These are phyloP conservation scores for Bothriochloa decipiens DNA, from an alignment of 176 grass and related monocot species.

Conservation along the genomic window DNA sequence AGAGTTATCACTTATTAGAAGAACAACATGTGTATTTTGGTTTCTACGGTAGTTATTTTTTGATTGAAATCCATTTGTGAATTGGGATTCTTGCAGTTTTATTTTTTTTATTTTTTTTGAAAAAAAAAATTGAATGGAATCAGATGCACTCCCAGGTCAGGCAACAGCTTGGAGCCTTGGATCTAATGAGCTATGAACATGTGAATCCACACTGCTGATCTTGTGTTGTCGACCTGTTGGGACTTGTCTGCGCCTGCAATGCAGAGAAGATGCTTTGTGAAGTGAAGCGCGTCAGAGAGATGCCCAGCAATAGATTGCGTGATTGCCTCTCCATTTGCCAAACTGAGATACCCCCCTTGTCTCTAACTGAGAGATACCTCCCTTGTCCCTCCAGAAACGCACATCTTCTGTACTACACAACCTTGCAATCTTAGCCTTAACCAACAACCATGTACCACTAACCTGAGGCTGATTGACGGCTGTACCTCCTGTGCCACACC, in stretches of 20 bases:
- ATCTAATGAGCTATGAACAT: not conserved
- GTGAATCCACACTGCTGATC: not conserved
- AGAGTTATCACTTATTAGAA: not conserved
- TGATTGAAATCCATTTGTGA: not conserved
- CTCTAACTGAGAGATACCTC: conserved; percentile 14
- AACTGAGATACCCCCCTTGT: conserved; percentile 29
- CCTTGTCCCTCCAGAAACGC: conserved; percentile 9
- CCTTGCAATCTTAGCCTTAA: not conserved
- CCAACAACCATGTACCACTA: not conserved
- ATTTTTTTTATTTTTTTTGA: too few species aligned
- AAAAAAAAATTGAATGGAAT: not conserved
- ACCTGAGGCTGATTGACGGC: too few species aligned
- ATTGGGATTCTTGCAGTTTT: not conserved
- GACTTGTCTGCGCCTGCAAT: not conserved
- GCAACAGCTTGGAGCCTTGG: not conserved
- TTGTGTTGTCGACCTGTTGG: not conserved
- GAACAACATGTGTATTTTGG: not conserved
- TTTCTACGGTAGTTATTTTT: conserved; percentile 21
- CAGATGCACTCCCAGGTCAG: not conserved
- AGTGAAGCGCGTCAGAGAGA: not conserved
- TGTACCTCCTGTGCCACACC: too few species aligned
- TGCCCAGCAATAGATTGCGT: not conserved
- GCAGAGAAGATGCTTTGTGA: not conserved
- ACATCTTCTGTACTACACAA: not conserved
- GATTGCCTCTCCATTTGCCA: conserved; percentile 20